These are phyloP conservation scores for Alternaria atra DNA, from an alignment of 2,329 filamentous ascomycete genomes.

Conservation along the genomic window DNA sequence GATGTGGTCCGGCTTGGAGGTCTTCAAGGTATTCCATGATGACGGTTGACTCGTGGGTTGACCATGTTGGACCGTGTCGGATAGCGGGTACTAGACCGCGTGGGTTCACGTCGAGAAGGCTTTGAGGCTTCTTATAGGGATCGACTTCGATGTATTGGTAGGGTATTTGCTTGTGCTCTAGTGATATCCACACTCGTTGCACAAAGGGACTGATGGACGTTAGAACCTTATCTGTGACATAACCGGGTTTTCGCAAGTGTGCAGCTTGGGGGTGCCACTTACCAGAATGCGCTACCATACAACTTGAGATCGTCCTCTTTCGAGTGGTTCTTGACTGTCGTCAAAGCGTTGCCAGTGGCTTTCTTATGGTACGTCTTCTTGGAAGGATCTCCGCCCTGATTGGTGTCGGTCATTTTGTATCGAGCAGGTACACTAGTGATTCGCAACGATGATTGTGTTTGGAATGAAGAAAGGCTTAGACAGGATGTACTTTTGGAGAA, in stretches of 20 bases:
- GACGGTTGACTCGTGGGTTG: constrained; percentile 81
- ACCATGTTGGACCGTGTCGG: constrained; percentile 77
- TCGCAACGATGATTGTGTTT: neutral
- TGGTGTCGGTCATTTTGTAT: constrained; percentile 58
- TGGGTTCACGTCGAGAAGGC: constrained; percentile 78
- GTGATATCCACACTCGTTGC: constrained; percentile 87
- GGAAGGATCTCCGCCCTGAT: constrained; percentile 57
- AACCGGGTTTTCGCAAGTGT: constrained; percentile 3
- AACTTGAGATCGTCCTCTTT: constrained; percentile 77
- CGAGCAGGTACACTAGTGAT: constrained; percentile 10
- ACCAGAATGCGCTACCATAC: constrained; percentile 87
- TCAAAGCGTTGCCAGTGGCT: constrained; percentile 74
- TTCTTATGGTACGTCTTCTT: constrained; percentile 76
- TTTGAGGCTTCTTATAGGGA: constrained; percentile 76
- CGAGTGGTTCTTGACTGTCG: constrained; percentile 75
- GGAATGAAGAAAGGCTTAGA: neutral
- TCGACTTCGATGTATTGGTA: constrained; percentile 91
- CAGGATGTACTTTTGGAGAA: neutral
- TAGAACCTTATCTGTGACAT: constrained; percentile 24
- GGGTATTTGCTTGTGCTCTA: constrained; percentile 78
- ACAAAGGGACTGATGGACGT: constrained; percentile 73
- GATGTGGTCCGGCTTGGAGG: constrained; percentile 64
- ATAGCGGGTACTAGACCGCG: constrained; percentile 79
- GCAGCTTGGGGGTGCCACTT: constrained; percentile 33
- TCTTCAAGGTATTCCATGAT: constrained; percentile 92